Conservation (phyloP, 164 flowering plant genomes). For the grape (Vitis vinifera) region ASM3070453v1 NC_081817.1:28007501-28008000, state of each 20-base stretch:
- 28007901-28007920: too few species aligned
- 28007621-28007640: slow-evolving; percentile 41
- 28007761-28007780: slow-evolving; percentile 10
- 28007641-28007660: slow-evolving; percentile 15
- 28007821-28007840: slow-evolving; percentile 22
- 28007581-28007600: slow-evolving; percentile 68
- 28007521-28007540: slow-evolving; percentile 21
- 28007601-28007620: slow-evolving; percentile 46
- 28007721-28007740: slow-evolving; percentile 12
- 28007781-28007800: slow-evolving; percentile 15
- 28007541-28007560: slow-evolving; percentile 7
- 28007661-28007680: slow-evolving; percentile 17
- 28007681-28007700: slow-evolving; percentile 23
- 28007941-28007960: too few species aligned
- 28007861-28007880: not conserved
- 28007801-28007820: slow-evolving; percentile 15
- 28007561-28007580: slow-evolving; percentile 22
- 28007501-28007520: slow-evolving; percentile 44
- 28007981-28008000: too few species aligned
- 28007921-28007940: too few species aligned
- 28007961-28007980: too few species aligned
- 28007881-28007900: too few species aligned
- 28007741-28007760: slow-evolving; percentile 11
- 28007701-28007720: slow-evolving; percentile 18
- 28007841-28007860: too few species aligned